Base-by-base conservation (phyloP, 2,329 filamentous ascomycete genomes). In the Microdochium paspali region DNA sequence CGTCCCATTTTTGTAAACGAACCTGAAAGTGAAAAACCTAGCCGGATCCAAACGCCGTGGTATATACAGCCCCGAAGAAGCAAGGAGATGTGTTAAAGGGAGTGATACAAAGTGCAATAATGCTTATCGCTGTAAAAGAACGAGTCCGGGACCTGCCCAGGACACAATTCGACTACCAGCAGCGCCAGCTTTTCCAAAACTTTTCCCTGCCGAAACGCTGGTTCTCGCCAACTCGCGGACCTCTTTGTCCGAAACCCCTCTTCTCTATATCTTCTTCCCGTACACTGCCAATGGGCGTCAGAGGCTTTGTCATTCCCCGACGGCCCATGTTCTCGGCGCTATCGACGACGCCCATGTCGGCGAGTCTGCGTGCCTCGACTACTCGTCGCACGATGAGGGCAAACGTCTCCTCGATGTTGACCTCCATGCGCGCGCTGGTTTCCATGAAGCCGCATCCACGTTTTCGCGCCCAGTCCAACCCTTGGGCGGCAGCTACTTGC, bases 341-440 rank as follows among this genome's bases (percentile, higher is more conserved):
- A 49, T 70, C 69, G n/a, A 67, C 54, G 18, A 66, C 61, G 50
- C 72, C 76, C 59, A 67, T 65, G 55, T 72, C 73, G 3, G 76
- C 76, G 42, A 73, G 62, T 13, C 68, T 63, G 20, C 78, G 64
- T n/a, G 69, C 69, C 68, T 83, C 79, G 44, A 78, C 72, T 45
- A 84, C 80, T 46, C 80, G 71, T 24, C 79, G 71, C 40, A 84
- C 76, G 50, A 84, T 78, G 32, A 83, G 73, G 30, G 85, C 86
- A 72, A 93, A 93, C 0, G 87, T 91, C 75, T 93, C 87, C 64
- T 93, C 87, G 52, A 93, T 88, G 62, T 93, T 93, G 54, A 93
- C 87, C 71, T 89, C 86, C 57, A 90, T 79, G 47, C 87, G 72
- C 4, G 87, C 87, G 58, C 84, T 89, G 52, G 87, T 93, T 76